Evolutionary conservation across 768 basidiomycete species (phyloP).

Genomic region (Mycena pura): DNA sequence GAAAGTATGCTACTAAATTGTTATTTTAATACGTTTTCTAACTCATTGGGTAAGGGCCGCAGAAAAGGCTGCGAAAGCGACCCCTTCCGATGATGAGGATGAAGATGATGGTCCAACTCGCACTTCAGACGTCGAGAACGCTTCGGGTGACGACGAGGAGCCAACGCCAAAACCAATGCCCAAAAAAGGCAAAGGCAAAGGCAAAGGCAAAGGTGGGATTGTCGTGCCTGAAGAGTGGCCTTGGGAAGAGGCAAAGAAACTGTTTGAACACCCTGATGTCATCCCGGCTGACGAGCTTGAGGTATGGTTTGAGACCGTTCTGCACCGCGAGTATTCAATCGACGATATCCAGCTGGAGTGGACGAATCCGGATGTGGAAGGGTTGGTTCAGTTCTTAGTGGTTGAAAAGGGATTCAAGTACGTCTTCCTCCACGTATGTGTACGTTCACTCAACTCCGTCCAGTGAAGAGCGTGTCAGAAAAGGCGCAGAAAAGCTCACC

Average conservation of each 20-base stretch:
- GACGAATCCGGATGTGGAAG: slow-evolving; percentile 92
- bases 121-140: slow-evolving; percentile 53
- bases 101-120: slow-evolving; percentile 48
- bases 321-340: not conserved
- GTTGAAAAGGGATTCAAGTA: slow-evolving; percentile 97
- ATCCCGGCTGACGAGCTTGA: slow-evolving; percentile 84
- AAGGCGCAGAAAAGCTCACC: slow-evolving; percentile 90
- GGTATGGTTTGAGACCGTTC: slow-evolving; percentile 48
- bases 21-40: not conserved
- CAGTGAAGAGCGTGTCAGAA: slow-evolving; percentile 96
- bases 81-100: slow-evolving; percentile 35
- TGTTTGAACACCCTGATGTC: slow-evolving; percentile 93
- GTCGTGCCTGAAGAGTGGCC: slow-evolving; percentile 94
- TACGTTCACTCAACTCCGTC: slow-evolving; percentile 8
- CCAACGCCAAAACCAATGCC: slow-evolving; percentile 39
- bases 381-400: slow-evolving; percentile 92
- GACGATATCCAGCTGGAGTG: slow-evolving; percentile 79
- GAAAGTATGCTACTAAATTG: slow-evolving; percentile 60
- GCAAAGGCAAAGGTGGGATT: slow-evolving; percentile 79
- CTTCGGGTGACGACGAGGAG: slow-evolving; percentile 40
- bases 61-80: slow-evolving; percentile 45
- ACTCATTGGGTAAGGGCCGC: slow-evolving; percentile 54
- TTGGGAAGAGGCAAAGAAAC: slow-evolving; percentile 91
- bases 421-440: slow-evolving; percentile 33
- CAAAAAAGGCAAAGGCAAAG: slow-evolving; percentile 56